Conservation (phyloP, 1,139 yeast species). For the Magnusiomyces tetraspermus region DNA sequence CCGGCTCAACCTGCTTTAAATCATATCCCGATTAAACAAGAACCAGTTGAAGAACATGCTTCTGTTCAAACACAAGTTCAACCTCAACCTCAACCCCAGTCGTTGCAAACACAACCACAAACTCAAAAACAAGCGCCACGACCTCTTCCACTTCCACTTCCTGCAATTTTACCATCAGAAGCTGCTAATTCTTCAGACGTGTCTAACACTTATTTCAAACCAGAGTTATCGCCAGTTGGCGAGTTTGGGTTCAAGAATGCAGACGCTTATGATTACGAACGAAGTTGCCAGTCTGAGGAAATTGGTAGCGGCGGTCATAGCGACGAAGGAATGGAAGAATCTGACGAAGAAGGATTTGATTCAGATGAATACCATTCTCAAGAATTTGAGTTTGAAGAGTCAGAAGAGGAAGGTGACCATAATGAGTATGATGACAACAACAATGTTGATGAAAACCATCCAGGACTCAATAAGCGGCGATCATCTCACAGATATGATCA, state of each 20-base stretch:
- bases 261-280: not conserved
- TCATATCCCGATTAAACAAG: conserved; percentile 3
- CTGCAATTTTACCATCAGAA: too few relatives aligned
- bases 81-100: too few relatives aligned
- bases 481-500: too few relatives aligned
- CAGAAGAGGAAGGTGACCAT: too few relatives aligned
- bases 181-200: too few relatives aligned
- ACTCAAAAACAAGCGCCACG: too few relatives aligned
- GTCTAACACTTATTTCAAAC: not conserved
- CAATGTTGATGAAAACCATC: too few relatives aligned
- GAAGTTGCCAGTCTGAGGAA: not conserved
- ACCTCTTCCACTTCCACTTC: not conserved
- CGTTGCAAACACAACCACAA: too few relatives aligned
- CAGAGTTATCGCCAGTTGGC: not conserved
- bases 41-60: conserved; percentile 2
- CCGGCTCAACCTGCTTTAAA: not conserved
- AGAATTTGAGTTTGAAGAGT: not conserved
- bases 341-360: not conserved
- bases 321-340: not conserved
- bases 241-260: conserved; percentile 3
- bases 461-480: too few relatives aligned
- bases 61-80: too few relatives aligned
- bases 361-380: not conserved
- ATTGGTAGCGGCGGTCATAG: not conserved
- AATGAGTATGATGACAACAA: too few relatives aligned